These are phyloP conservation scores for Lupinus albus DNA, from an alignment of 306 rosid genomes.

Conservation along the genomic window DNA sequence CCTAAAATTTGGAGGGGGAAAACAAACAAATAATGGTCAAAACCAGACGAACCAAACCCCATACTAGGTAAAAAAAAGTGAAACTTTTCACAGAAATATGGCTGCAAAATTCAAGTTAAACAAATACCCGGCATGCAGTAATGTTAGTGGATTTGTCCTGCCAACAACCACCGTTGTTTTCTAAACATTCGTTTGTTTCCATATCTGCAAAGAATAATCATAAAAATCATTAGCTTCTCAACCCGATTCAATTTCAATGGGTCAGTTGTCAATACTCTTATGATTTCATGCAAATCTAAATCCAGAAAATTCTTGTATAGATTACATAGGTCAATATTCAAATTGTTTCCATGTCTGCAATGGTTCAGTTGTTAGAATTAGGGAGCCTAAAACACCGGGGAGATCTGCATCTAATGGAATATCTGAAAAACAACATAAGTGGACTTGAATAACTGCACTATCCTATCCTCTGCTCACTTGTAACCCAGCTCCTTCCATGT, in stretches of 20 bases:
- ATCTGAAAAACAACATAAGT: too few species aligned
- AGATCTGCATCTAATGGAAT: too few species aligned
- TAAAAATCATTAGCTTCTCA: conserved; percentile 39
- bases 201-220: conserved; percentile 55
- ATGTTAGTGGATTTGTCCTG: conserved; percentile 65
- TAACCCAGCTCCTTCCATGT: too few species aligned
- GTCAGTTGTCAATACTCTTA: conserved; percentile 21
- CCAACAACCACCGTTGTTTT: conserved; percentile 97
- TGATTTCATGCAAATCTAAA: conserved; percentile 6
- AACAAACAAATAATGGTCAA: conserved; percentile 7
- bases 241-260: conserved; percentile 20
- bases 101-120: conserved; percentile 27
- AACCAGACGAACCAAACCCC: conserved; percentile 21
- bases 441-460: too few species aligned
- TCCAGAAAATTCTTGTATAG: conserved; percentile 7
- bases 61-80: conserved; percentile 9
- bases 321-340: background rate
- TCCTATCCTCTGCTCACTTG: too few species aligned
- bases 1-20: conserved; percentile 48
- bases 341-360: background rate
- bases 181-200: conserved; percentile 92
- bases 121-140: conserved; percentile 89
- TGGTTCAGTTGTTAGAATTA: background rate
- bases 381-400: too few species aligned
- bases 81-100: conserved; percentile 16